Evolutionary conservation across 768 basidiomycete genomes (phyloP).

Genomic region (Boletus huronensis): DNA sequence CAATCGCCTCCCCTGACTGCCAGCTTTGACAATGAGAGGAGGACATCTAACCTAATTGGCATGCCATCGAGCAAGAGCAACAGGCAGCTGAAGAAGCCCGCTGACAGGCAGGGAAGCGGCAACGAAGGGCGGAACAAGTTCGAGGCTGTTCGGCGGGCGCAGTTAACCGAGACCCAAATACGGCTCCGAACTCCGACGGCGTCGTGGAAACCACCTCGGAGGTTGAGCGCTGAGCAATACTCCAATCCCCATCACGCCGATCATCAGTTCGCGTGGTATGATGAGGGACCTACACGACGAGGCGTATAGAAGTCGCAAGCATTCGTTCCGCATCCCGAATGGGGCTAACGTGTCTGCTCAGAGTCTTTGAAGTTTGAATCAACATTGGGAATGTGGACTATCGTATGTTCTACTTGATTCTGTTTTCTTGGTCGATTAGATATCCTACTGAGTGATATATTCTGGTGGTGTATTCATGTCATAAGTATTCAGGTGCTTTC

Average conservation of each 20-base stretch:
- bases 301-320: slow-evolving; percentile 10
- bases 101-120: slow-evolving; percentile 20
- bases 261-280: no score
- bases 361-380: slow-evolving; percentile 7
- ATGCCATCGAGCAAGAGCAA: slow-evolving; percentile 19
- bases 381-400: neutral
- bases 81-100: slow-evolving; percentile 19
- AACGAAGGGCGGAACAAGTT: slow-evolving; percentile 16
- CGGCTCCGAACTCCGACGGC: slow-evolving; percentile 33
- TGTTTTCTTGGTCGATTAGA: neutral
- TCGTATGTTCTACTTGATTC: neutral
- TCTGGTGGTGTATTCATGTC: neutral
- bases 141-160: slow-evolving; percentile 18
- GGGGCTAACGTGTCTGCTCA: slow-evolving; percentile 1
- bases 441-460: no score
- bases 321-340: slow-evolving; percentile 5
- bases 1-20: neutral
- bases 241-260: no score
- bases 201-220: no score
- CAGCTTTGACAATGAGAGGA: slow-evolving; percentile 21
- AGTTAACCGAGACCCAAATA: slow-evolving; percentile 24
- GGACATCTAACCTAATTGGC: slow-evolving; percentile 26
- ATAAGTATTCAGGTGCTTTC: neutral
- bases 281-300: slow-evolving; percentile 22
- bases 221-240: no score